Evolutionary conservation across 164 flowering plant genomes (phyloP).

Genomic region (Magnolia changhungtana): DNA sequence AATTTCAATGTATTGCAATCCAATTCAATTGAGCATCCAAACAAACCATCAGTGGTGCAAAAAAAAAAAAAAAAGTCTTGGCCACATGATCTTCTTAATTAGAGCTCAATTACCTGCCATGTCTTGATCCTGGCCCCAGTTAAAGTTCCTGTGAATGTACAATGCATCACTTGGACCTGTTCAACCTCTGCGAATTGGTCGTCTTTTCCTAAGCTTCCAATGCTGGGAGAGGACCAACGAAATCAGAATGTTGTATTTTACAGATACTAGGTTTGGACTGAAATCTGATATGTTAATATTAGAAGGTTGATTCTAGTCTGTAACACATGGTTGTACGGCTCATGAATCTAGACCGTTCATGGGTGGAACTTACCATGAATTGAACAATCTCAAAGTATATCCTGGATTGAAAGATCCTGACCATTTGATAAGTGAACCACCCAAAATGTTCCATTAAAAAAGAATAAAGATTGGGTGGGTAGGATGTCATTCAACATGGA

Average conservation of each 20-base stretch:
- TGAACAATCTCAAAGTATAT: not conserved
- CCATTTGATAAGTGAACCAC: no score
- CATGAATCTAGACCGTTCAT: not conserved
- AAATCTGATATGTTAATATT: no score
- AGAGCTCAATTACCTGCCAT: slow-evolving; percentile 20
- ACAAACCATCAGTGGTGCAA: no score
- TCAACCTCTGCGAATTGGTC: slow-evolving; percentile 37
- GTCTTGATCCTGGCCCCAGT: slow-evolving; percentile 71
- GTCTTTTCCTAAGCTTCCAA: slow-evolving; percentile 54
- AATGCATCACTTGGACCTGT: slow-evolving; percentile 31
- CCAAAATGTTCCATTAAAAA: no score
- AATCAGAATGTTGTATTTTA: not conserved
- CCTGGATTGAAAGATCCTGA: no score
- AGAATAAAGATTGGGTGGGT: no score
- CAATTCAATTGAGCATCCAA: no score
- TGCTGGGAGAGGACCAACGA: slow-evolving; percentile 18
- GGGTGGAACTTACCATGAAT: not conserved
- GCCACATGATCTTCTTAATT: not conserved
- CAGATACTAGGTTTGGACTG: not conserved
- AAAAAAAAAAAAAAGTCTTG: no score
- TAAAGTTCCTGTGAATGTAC: slow-evolving; percentile 31
- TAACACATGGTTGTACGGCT: not conserved
- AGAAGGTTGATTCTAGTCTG: no score
- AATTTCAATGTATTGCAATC: no score
- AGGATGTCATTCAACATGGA: no score